Conservation (phyloP, 1,139 yeast genomes). For the Hemisphaericaspora lyxosophila region DNA sequence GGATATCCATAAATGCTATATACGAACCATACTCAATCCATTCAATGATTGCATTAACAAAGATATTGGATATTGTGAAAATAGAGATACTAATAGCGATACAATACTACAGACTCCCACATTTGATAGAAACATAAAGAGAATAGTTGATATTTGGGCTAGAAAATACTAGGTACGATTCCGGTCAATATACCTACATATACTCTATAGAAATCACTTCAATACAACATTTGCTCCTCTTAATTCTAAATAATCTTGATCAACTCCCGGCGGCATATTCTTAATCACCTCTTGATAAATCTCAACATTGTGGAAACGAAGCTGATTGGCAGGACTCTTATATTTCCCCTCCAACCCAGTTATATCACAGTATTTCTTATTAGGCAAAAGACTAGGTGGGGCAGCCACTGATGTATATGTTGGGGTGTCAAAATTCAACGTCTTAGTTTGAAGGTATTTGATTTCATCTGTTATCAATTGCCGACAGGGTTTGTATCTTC, state of each 20-base stretch:
- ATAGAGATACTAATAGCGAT: constrained; percentile 27
- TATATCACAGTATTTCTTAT: constrained; percentile 86
- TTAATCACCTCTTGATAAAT: constrained; percentile 75
- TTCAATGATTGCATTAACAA: constrained; percentile 30
- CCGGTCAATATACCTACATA: too few species aligned
- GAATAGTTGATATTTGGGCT: constrained; percentile 25
- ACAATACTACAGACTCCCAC: constrained; percentile 27
- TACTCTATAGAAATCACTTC: constrained; percentile 31
- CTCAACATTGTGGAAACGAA: constrained; percentile 81
- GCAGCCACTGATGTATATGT: constrained; percentile 70
- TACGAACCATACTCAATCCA: constrained; percentile 57
- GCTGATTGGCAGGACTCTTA: constrained; percentile 71
- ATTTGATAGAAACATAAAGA: constrained; percentile 40
- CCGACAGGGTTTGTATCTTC: constrained; percentile 74
- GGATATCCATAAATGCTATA: constrained; percentile 48
- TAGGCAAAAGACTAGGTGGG: constrained; percentile 84
- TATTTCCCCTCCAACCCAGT: constrained; percentile 85
- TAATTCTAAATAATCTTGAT: constrained; percentile 85
- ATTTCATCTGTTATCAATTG: constrained; percentile 79
- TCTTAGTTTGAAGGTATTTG: constrained; percentile 51
- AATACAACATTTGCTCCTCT: constrained; percentile 87
- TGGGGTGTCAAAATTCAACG: constrained; percentile 46
- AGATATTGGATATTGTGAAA: constrained; percentile 18
- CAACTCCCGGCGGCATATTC: constrained; percentile 85
- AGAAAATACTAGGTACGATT: too few species aligned